phyloP scores from a whole-genome alignment of 148 eudicot genomes.

The Arbutus unedo region DNA sequence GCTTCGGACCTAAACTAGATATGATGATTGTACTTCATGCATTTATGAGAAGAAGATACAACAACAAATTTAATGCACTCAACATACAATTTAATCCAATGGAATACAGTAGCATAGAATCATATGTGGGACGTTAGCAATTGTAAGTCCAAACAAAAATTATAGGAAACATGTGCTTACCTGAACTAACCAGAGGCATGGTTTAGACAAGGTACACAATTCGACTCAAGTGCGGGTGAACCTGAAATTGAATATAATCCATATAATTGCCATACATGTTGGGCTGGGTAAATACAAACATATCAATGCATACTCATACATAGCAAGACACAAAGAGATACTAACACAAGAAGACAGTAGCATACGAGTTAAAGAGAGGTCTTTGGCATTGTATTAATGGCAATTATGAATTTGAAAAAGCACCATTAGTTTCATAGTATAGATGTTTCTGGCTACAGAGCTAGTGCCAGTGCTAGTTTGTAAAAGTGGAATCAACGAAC shows the following conservation, averaged over 20 bases:
- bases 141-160: neutral
- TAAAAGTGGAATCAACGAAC: too few species aligned
- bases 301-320: neutral
- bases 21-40: neutral
- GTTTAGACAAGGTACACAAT: neutral
- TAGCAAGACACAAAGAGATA: neutral
- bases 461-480: too few species aligned
- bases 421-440: too few species aligned
- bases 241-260: slow-evolving; percentile 1
- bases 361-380: neutral
- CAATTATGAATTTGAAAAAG: neutral
- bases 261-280: neutral
- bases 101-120: neutral
- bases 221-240: neutral
- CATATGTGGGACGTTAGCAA: neutral
- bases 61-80: neutral
- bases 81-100: neutral
- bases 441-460: too few species aligned
- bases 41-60: neutral
- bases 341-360: neutral
- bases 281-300: neutral
- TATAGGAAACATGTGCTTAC: neutral
- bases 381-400: neutral
- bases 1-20: neutral
- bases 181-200: neutral